Conservation (phyloP, 148 eudicot genomes). For the Pouteria glomerata region DNA sequence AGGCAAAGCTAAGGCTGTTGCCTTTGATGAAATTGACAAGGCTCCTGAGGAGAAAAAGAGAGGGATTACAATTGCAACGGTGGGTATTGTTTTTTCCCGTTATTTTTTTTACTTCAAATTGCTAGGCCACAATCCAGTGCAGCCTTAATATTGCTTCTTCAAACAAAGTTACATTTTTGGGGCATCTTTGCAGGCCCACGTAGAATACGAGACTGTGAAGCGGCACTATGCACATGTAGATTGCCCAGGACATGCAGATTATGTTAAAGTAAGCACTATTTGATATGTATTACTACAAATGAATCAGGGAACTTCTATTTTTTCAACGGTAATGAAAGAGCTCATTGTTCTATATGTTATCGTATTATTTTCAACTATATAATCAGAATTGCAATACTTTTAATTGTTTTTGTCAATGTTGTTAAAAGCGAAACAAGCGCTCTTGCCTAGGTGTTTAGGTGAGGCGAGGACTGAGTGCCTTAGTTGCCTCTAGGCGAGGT, state of each 20-base stretch:
- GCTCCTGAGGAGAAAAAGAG: conserved; percentile 96
- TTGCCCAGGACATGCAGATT: conserved; percentile 85
- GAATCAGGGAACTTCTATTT: background rate
- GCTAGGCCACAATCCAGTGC: background rate
- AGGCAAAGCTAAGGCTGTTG: conserved; percentile 86
- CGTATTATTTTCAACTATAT: too few relatives aligned
- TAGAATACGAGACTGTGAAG: conserved; percentile 78
- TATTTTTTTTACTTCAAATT: too few relatives aligned
- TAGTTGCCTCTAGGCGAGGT: too few relatives aligned
- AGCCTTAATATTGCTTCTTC: background rate
- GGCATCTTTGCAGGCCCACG: conserved; percentile 57
- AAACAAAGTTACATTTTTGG: background rate
- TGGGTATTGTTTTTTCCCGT: conserved; percentile 19
- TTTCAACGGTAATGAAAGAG: too few relatives aligned
- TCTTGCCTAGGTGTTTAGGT: too few relatives aligned
- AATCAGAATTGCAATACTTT: too few relatives aligned
- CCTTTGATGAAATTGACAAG: conserved; percentile 88
- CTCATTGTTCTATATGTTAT: too few relatives aligned
- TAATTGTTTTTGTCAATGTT: too few relatives aligned
- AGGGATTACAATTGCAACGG: conserved; percentile 87
- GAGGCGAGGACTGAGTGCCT: too few relatives aligned
- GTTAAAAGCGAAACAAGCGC: too few relatives aligned
- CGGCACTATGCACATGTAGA: conserved; percentile 78
- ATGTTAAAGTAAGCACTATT: conserved; percentile 60
- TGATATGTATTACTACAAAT: background rate